Base-by-base conservation (phyloP, 495 filamentous ascomycete species). In the Xylaria grammica region DNA sequence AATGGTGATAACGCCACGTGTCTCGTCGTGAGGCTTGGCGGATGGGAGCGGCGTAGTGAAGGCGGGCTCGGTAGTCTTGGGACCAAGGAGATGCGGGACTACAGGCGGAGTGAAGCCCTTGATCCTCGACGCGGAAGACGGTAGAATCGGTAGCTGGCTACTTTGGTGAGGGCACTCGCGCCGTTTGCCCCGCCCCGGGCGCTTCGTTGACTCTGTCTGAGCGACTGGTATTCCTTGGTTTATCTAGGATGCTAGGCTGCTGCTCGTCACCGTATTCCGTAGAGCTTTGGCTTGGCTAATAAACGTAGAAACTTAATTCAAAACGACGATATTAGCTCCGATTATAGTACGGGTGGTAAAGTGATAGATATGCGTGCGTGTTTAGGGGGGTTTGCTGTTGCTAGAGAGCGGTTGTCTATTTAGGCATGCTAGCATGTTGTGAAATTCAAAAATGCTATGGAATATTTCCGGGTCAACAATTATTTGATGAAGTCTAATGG, bases 1-100 rank as follows among this genome's bases (percentile, higher is more conserved):
- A 89, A 93, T 56, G 94, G 90, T 0, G 94, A 99, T 75, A 99
- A 99, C 82, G 92, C 93, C 10, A 99, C 96, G n/a, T 94, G 91
- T 71, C 77, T 97, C 4, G 94, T 97, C 5, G 87, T 98, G 24
- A 82, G 95, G 56, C 81, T 98, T 9, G 95, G 95, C 9, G 95
- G 96, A 0, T 98, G 95, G 95, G 95, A 98, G 80, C 87, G 94
- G 72, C 86, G 95, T 69, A 85, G 82, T 51, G 91, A 96, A 74
- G 96, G 96, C 0, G 95, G 95, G 0, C 75, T 94, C 53, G 95
- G 95, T 1, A 93, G 91, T 71, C 67, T 97, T 80, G 91, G 94
- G 10, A 97, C 94, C 2, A 94, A 89, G 79, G 94, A 97, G 83
- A 81, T 91, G 67, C 85, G 95, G 65, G 92, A 94, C 68, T 94